Evolutionary conservation across 495 filamentous ascomycete species (phyloP), one percentile per base, ranked within the genome.

Genomic region (Aspergillus kassunensis): DNA sequence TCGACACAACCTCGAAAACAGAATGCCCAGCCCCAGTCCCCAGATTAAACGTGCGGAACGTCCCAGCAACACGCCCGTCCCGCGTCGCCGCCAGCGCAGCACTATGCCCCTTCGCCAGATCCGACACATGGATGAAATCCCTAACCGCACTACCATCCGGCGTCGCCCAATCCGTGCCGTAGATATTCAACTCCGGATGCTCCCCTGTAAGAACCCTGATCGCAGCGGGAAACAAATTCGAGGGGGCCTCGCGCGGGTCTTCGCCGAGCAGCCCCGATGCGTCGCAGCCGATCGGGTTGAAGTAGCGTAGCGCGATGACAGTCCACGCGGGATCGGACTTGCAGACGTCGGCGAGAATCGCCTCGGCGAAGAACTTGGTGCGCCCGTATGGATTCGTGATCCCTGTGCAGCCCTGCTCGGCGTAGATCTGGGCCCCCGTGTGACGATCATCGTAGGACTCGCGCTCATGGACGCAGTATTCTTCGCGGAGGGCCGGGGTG

Each of bases 201-300:
- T 68, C 61, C 5, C 82, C 82, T 0, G 74, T 76, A 49, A 84
- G 68, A 9, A 82, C 82, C 23, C 75, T 73, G 52, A 76, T 63
- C 18, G 84, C 70, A 2, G 82, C 78, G 0, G 82, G 82, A 39
- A 83, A 76, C 39, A 86, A 68, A 48, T 86, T 86, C 29, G 75
- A 83, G 2, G 82, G 78, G 16, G 67, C 69, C 41, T 76, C 73
- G 44, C 76, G 64, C 15, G 82, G 80, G 62, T 80, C 79, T 62
- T 86, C 82, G 31, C 80, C 80, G 13, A 86, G 65, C 0, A 83
- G 61, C 5, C 82, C 82, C 3, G 78, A 81, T 23, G 81, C 63
- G 51, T 86, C 78, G 62, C 80, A 85, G 2, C 82, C 82, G 40
- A 83, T 78, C 1, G 82, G 82, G 51, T 85, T 86, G 70, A 86